Percentiles rank a stretch among this genome's conserved stretches.
phyloP scores from a whole-genome alignment of 352 stramenopile species.

The Globisporangium solare region DNA sequence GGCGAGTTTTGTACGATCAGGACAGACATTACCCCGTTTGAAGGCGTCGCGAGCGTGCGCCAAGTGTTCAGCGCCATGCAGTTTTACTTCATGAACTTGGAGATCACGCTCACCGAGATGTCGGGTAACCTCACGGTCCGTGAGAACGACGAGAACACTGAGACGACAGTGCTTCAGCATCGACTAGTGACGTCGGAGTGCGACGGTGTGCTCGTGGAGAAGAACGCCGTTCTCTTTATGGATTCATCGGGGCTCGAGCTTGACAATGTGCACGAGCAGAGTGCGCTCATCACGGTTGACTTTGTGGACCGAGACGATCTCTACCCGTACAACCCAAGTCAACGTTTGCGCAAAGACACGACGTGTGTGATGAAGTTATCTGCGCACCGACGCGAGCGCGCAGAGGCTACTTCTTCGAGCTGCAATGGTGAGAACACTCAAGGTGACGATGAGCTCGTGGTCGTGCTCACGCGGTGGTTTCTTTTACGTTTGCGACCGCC shows the following conservation, averaged over 20 bases:
- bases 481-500: slow-evolving; percentile 1
- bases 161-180: slow-evolving; percentile 4
- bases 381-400: not conserved
- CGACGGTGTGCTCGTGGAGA: not conserved
- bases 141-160: slow-evolving; percentile 22
- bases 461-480: slow-evolving; percentile 9
- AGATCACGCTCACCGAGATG: slow-evolving; percentile 34
- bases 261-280: slow-evolving; percentile 1
- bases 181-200: slow-evolving; percentile 1
- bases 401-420: too few relatives aligned
- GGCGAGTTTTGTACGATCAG: slow-evolving; percentile 41
- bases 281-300: slow-evolving; percentile 3
- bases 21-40: slow-evolving; percentile 40
- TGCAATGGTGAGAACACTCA: not conserved
- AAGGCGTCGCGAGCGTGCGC: slow-evolving; percentile 24
- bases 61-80: slow-evolving; percentile 35
- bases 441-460: not conserved
- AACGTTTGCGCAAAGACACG: slow-evolving; percentile 22
- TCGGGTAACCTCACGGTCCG: slow-evolving; percentile 35
- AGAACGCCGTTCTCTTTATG: slow-evolving; percentile 8
- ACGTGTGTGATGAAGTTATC: slow-evolving; percentile 9
- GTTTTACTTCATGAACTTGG: slow-evolving; percentile 39
- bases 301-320: slow-evolving; percentile 15
- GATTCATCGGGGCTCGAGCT: slow-evolving; percentile 8
- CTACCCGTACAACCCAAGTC: slow-evolving; percentile 10